phyloP scores from a whole-genome alignment of 2,329 filamentous ascomycete species.

The Penicillium sp. region DNA sequence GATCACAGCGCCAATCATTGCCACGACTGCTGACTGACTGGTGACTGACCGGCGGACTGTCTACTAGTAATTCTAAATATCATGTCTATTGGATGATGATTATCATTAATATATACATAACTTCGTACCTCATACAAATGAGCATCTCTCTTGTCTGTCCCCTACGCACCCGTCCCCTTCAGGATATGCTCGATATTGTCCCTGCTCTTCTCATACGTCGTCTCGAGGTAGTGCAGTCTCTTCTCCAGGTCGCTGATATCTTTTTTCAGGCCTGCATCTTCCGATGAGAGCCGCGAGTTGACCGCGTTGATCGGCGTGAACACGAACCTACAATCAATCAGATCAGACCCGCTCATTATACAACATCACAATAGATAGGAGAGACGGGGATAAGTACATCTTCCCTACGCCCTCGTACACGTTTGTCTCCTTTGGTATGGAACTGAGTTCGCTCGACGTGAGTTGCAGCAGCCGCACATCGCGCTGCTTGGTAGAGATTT shows the following conservation, averaged over 20 bases:
- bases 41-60: neutral
- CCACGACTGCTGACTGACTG: neutral
- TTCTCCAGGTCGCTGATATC: constrained; percentile 81
- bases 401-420: constrained; percentile 96
- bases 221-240: constrained; percentile 88
- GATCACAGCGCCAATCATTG: neutral
- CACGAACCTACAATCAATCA: constrained; percentile 67
- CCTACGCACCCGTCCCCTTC: constrained; percentile 42
- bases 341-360: neutral
- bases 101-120: neutral
- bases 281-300: constrained; percentile 68
- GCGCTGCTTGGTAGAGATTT: constrained; percentile 79
- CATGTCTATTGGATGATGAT: neutral
- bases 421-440: constrained; percentile 68
- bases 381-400: constrained; percentile 61
- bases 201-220: constrained; percentile 89
- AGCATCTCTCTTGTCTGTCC: neutral
- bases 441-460: constrained; percentile 77
- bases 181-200: constrained; percentile 89
- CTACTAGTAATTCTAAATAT: neutral
- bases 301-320: constrained; percentile 68
- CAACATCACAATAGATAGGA: neutral
- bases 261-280: constrained; percentile 69
- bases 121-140: neutral
- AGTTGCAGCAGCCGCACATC: constrained; percentile 86